Evolutionary conservation across 2,329 filamentous ascomycete species (phyloP).

Genomic region (Clarireedia hainanense): DNA sequence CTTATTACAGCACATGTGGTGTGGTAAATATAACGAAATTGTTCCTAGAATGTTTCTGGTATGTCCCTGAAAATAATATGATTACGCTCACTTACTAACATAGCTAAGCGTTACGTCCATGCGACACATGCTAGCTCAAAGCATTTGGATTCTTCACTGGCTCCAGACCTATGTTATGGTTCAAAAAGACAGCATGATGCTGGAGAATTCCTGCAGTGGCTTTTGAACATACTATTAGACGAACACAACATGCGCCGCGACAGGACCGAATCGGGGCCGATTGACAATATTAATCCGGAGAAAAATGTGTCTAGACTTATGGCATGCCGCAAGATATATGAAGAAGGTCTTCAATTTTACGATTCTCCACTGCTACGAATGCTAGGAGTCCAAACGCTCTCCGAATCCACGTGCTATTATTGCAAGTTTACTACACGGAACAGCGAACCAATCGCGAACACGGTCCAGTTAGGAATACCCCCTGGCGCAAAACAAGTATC

Average conservation of each 20-base stretch:
- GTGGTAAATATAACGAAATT: constrained; percentile 32
- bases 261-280: no score
- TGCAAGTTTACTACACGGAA: no score
- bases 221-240: not conserved
- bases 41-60: constrained; percentile 51
- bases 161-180: not conserved
- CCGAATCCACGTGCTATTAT: not conserved
- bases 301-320: not conserved
- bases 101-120: constrained; percentile 21
- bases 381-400: not conserved
- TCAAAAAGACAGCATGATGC: constrained; percentile 5
- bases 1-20: constrained; percentile 38
- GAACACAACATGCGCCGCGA: constrained; percentile 2
- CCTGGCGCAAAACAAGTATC: not conserved
- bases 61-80: not conserved
- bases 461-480: no score
- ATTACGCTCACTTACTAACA: constrained; percentile 2
- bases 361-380: no score
- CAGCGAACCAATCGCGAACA: no score
- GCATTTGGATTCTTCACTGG: not conserved
- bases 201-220: constrained; percentile 2
- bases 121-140: constrained; percentile 9
- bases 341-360: not conserved
- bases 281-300: not conserved
- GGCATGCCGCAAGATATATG: not conserved